A percentile compares a stretch with the other conserved stretches of the same genome.
Evolutionary conservation across 2,329 filamentous ascomycete genomes (phyloP).

Genomic region (Fusarium annulatum): DNA sequence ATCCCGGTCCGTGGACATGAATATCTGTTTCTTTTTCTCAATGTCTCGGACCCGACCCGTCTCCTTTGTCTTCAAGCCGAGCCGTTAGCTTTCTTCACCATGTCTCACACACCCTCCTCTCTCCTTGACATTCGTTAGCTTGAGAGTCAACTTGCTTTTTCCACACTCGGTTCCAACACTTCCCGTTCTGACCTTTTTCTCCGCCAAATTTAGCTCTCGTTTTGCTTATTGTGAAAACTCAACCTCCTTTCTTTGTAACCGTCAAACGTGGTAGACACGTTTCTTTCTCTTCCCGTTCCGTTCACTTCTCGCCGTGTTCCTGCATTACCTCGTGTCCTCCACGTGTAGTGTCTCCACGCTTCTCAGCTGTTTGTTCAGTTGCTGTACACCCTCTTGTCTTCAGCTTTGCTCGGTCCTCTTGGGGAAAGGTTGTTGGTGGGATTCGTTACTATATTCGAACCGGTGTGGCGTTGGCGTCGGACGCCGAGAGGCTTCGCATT

Average conservation of each 20-base stretch:
- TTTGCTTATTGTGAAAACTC: constrained; percentile 5
- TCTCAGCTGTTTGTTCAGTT: not conserved
- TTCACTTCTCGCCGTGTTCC: not conserved
- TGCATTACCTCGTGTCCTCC: constrained; percentile 37
- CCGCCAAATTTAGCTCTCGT: not conserved
- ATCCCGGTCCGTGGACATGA: not conserved
- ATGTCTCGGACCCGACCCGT: not conserved
- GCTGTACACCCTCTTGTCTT: constrained; percentile 1
- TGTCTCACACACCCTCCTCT: constrained; percentile 5
- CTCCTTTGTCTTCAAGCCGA: not conserved
- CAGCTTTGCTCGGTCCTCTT: not conserved
- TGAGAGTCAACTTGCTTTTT: constrained; percentile 20
- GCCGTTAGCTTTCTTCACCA: constrained; percentile 25
- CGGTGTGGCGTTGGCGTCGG: constrained; percentile 20
- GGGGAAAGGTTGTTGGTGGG: not conserved
- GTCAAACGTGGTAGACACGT: constrained; percentile 33
- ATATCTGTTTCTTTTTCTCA: constrained; percentile 5
- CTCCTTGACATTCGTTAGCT: not conserved
- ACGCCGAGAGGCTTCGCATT: constrained; percentile 5
- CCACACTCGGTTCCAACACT: not conserved
- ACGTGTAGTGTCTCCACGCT: constrained; percentile 33
- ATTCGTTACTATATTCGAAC: not conserved
- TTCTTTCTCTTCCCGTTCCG: constrained; percentile 17
- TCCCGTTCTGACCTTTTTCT: not conserved
- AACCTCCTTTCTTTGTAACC: constrained; percentile 1